Conservation (phyloP, 257 asterid species). For the Gentiana dahurica region DNA sequence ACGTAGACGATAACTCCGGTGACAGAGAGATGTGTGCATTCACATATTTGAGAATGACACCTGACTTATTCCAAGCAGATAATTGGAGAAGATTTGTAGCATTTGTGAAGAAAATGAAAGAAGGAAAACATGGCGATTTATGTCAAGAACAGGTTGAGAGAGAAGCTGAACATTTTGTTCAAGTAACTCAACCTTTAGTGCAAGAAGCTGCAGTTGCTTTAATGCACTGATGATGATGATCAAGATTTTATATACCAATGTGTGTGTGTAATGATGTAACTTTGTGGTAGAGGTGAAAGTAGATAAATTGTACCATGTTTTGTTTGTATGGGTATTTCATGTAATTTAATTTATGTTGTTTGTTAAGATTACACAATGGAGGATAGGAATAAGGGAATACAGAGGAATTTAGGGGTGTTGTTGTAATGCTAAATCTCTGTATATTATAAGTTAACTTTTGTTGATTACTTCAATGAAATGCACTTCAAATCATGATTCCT, state of each 20-base stretch:
- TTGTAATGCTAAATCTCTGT: too few relatives aligned
- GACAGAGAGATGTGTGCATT: slow-evolving; percentile 82
- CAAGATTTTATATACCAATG: too few relatives aligned
- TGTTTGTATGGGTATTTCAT: too few relatives aligned
- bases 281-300: neutral
- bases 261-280: too few relatives aligned
- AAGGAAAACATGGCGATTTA: slow-evolving; percentile 44
- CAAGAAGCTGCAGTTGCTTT: slow-evolving; percentile 87
- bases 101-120: slow-evolving; percentile 88
- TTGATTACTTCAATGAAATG: too few relatives aligned
- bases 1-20: slow-evolving; percentile 25
- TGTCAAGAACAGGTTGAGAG: slow-evolving; percentile 84
- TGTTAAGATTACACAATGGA: too few relatives aligned
- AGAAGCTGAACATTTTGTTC: slow-evolving; percentile 84
- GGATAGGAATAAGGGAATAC: too few relatives aligned
- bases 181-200: slow-evolving; percentile 69
- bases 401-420: too few relatives aligned
- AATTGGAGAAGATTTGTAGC: slow-evolving; percentile 84
- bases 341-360: too few relatives aligned
- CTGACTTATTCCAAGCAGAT: slow-evolving; percentile 73
- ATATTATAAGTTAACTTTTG: too few relatives aligned
- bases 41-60: slow-evolving; percentile 86
- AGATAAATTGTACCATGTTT: too few relatives aligned
- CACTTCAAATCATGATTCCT: too few relatives aligned
- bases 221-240: slow-evolving; percentile 27